These are phyloP conservation scores for Bremia lactucae DNA, from an alignment of 352 stramenopile species.

Conservation along the genomic window DNA sequence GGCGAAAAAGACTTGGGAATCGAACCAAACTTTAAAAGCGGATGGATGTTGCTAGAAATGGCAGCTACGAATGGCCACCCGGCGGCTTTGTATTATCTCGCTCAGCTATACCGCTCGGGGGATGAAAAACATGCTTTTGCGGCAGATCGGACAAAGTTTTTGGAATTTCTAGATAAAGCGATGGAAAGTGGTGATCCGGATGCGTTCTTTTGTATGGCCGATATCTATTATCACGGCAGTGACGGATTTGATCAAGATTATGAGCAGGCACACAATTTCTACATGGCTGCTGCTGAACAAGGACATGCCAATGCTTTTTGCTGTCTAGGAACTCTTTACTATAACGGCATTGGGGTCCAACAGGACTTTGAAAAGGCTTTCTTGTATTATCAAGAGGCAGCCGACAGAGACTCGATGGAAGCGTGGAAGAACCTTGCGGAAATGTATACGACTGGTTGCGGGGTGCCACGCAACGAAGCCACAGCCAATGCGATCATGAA, in stretches of 20 bases:
- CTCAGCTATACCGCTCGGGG: slow-evolving; percentile 81
- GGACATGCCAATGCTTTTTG: slow-evolving; percentile 64
- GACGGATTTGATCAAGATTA: slow-evolving; percentile 63
- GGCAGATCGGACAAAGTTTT: slow-evolving; percentile 43
- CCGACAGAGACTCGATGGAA: slow-evolving; percentile 72
- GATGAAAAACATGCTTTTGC: slow-evolving; percentile 38
- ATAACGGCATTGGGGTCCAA: slow-evolving; percentile 58
- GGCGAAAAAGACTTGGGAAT: slow-evolving; percentile 64
- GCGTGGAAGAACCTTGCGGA: slow-evolving; percentile 85
- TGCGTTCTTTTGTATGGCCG: slow-evolving; percentile 76
- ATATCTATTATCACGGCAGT: slow-evolving; percentile 79
- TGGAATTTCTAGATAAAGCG: slow-evolving; percentile 51
- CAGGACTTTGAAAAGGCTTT: slow-evolving; percentile 73
- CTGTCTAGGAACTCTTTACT: slow-evolving; percentile 73
- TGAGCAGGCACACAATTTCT: slow-evolving; percentile 60
- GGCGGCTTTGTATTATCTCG: slow-evolving; percentile 71
- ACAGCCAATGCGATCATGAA: slow-evolving; percentile 78
- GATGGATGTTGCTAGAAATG: slow-evolving; percentile 67
- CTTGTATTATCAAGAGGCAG: slow-evolving; percentile 80
- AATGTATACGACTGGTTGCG: slow-evolving; percentile 72
- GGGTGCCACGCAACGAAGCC: slow-evolving; percentile 67
- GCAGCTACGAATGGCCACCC: slow-evolving; percentile 58
- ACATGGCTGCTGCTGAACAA: slow-evolving; percentile 52
- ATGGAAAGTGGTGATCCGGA: slow-evolving; percentile 54
- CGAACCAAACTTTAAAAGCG: slow-evolving; percentile 45